These are phyloP conservation scores for Crucihimalaya himalaica DNA, from an alignment of 345 rosid species.

Conservation along the genomic window DNA sequence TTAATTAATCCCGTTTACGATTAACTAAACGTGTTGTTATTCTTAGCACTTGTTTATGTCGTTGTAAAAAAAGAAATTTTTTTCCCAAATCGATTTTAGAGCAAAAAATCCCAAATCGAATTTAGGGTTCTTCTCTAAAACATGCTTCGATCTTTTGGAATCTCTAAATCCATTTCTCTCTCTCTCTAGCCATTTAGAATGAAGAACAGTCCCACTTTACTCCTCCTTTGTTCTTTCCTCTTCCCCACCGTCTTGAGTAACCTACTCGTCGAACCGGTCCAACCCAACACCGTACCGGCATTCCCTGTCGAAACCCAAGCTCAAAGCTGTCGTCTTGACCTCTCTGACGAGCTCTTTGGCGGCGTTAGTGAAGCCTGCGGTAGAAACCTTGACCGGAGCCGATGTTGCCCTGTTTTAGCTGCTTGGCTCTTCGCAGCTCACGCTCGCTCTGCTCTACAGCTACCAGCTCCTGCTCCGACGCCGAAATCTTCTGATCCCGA, in stretches of 20 bases:
- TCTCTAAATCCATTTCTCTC: not conserved
- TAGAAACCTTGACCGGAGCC: constrained; percentile 79
- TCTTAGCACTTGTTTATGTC: too few species aligned
- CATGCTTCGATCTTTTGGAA: too few species aligned
- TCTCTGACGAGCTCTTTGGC: constrained; percentile 94
- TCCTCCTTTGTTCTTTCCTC: constrained; percentile 26
- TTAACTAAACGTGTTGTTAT: too few species aligned
- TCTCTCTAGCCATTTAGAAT: constrained; percentile 19
- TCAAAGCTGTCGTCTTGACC: constrained; percentile 80
- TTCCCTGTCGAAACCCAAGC: constrained; percentile 70
- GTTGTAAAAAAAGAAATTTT: too few species aligned
- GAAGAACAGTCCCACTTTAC: constrained; percentile 18
- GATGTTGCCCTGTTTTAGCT: constrained; percentile 93
- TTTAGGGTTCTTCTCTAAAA: too few species aligned
- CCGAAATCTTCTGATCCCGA: constrained; percentile 54
- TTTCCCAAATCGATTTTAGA: too few species aligned
- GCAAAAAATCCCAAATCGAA: too few species aligned
- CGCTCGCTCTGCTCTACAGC: constrained; percentile 78
- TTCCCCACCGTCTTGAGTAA: constrained; percentile 43
- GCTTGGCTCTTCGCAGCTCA: constrained; percentile 99
- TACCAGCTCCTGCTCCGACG: constrained; percentile 60
- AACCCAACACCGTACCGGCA: constrained; percentile 80
- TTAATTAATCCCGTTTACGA: too few species aligned
- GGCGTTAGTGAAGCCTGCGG: constrained; percentile 93
- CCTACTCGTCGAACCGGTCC: constrained; percentile 61